These are phyloP conservation scores for Chrysopogon serrulatus DNA, from an alignment of 176 grass and related monocot species.

Conservation along the genomic window DNA sequence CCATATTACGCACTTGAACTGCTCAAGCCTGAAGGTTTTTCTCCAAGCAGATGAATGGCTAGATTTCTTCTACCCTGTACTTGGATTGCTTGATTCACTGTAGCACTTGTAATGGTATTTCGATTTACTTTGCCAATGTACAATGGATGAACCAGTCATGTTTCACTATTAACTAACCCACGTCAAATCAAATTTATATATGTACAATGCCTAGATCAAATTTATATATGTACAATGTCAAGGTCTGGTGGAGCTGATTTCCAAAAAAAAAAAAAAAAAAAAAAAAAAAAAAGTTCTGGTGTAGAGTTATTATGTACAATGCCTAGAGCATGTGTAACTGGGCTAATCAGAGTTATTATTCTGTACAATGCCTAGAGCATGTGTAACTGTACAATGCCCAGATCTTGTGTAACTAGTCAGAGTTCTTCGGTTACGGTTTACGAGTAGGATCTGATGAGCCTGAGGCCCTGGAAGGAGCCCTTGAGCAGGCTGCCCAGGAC, in stretches of 20 bases:
- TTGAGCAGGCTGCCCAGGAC: conserved; percentile 28
- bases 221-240: too few relatives aligned
- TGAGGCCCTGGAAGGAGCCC: conserved; percentile 34
- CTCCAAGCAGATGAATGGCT: background rate
- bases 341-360: too few relatives aligned
- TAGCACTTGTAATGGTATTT: background rate
- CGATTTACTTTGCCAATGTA: background rate
- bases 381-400: background rate
- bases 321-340: background rate
- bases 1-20: background rate
- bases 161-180: background rate
- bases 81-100: background rate
- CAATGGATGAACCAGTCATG: background rate
- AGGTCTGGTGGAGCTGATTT: too few relatives aligned
- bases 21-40: too few relatives aligned
- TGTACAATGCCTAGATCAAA: background rate
- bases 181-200: background rate
- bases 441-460: conserved; percentile 16
- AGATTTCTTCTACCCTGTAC: background rate
- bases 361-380: background rate
- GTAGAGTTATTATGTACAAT: conserved; percentile 2
- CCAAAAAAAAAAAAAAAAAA: too few relatives aligned
- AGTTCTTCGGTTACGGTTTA: background rate
- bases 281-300: too few relatives aligned
- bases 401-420: background rate